phyloP scores from a whole-genome alignment of 176 grass and related monocot species.

The Microstegium vimineum region DNA sequence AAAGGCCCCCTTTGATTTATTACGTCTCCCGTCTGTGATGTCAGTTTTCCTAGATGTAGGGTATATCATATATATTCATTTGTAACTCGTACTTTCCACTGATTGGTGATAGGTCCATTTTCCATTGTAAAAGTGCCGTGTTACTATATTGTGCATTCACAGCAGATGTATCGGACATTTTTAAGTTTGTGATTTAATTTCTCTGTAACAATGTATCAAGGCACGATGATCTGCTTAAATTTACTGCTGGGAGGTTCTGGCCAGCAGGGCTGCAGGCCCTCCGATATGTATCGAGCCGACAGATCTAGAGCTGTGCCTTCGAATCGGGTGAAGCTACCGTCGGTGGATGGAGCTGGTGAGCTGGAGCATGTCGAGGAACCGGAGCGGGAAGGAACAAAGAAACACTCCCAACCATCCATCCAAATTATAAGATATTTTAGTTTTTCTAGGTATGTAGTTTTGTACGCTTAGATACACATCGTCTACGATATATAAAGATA shows the following conservation, averaged over 20 bases:
- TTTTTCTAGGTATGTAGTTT: neutral
- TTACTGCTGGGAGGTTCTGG: neutral
- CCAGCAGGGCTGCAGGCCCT: neutral
- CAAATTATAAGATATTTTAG: too few species aligned
- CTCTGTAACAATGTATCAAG: neutral
- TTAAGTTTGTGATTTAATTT: neutral
- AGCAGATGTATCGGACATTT: conserved; percentile 1
- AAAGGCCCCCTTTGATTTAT: neutral
- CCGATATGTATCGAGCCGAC: neutral
- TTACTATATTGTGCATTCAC: conserved; percentile 9
- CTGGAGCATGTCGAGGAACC: too few species aligned
- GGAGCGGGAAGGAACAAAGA: neutral
- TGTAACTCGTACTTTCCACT: conserved; percentile 23
- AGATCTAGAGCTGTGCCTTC: too few species aligned
- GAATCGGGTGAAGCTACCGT: too few species aligned
- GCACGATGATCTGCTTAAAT: neutral
- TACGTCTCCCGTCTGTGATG: neutral
- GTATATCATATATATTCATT: conserved; percentile 25
- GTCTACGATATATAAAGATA: too few species aligned
- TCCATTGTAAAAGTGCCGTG: conserved; percentile 20
- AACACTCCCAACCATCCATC: too few species aligned
- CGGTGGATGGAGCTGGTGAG: too few species aligned
- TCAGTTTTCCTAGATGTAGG: neutral
- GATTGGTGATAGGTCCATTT: conserved; percentile 15
- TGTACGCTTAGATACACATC: too few species aligned